Conservation (phyloP, 2,329 filamentous ascomycete genomes). For the Colletotrichum melonis region DNA sequence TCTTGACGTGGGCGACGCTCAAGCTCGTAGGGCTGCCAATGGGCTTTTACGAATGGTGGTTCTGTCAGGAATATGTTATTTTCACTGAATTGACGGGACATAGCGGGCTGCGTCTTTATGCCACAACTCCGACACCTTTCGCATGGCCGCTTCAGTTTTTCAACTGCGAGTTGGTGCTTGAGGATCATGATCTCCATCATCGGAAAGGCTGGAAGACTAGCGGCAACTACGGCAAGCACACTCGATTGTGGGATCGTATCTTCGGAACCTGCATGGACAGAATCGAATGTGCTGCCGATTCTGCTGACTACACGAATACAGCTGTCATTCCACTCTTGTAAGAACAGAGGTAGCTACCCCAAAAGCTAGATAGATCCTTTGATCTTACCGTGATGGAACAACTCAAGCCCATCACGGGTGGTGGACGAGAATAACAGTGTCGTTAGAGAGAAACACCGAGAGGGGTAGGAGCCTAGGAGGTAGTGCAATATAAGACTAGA, state of each 20-base stretch:
- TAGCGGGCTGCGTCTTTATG: slow-evolving; percentile 50
- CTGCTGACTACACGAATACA: slow-evolving; percentile 45
- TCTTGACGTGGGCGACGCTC: slow-evolving; percentile 50
- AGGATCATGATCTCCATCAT: slow-evolving; percentile 56
- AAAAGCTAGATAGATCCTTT: no score
- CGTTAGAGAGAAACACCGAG: no score
- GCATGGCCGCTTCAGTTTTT: slow-evolving; percentile 47
- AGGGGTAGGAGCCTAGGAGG: no score
- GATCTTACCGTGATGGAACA: no score
- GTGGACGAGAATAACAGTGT: no score
- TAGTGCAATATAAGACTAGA: no score
- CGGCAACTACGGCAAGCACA: slow-evolving; percentile 53
- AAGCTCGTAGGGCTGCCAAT: slow-evolving; percentile 50
- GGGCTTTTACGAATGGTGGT: slow-evolving; percentile 60
- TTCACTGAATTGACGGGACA: slow-evolving; percentile 53
- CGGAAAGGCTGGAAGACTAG: slow-evolving; percentile 51
- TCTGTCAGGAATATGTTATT: slow-evolving; percentile 56
- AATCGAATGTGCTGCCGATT: slow-evolving; percentile 46
- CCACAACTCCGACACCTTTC: slow-evolving; percentile 47
- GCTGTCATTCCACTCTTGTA: slow-evolving; percentile 43
- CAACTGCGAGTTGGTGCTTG: slow-evolving; percentile 50
- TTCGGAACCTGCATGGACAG: slow-evolving; percentile 50
- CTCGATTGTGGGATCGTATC: slow-evolving; percentile 48
- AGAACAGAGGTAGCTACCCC: neutral
- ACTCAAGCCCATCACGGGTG: no score